Evolutionary conservation across 768 basidiomycete genomes (phyloP), one percentile per base, ranked within the genome.

Genomic region (Cyathus striatus): DNA sequence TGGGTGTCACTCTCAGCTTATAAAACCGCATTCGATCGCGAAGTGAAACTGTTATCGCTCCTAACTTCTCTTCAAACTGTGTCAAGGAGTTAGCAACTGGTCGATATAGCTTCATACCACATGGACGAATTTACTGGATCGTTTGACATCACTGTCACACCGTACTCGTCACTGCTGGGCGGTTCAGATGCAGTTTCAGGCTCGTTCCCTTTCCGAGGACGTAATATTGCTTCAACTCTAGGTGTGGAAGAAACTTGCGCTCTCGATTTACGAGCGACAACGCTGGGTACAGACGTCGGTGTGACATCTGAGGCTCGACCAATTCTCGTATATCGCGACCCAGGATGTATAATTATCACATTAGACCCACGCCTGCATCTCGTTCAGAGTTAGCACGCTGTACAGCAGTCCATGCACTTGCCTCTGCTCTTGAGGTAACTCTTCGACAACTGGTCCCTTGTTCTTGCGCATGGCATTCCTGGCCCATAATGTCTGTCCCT

Each of bases 21-120:
- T 90, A 90, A 58, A 90, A 90, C 23, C 81, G 75, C 88, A 90
- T 90, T 41, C 88, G 70, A 42, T 90, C 88, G 20, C 86, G 79
- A 32, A 91, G 70, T 3, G 88, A 88, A 30, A 78, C 62, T 1
- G 76, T 75, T 16, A 90, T 81, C 3, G 79, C 78, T 3, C 81
- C 72, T 21, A 95, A 73, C 55, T 91, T 91, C 18, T 75, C 72
- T 46, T 88, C 81, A 45, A 91, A 86, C 87, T 90, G 41, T n/a
- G n/a, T n/a, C 10, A 40, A 23, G 24, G 41, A 42, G 18, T 22
- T 34, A n/a, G 22, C 23, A n/a, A n/a, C n/a, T n/a, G n/a, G n/a
- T n/a, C n/a, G n/a, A n/a, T n/a, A n/a, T n/a, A n/a, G n/a, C n/a
- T n/a, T n/a, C n/a, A n/a, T n/a, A n/a, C n/a, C n/a, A n/a, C n/a